These are phyloP conservation scores for Apostasia ramifera DNA, from an alignment of 106 monocot genomes.

Conservation along the genomic window DNA sequence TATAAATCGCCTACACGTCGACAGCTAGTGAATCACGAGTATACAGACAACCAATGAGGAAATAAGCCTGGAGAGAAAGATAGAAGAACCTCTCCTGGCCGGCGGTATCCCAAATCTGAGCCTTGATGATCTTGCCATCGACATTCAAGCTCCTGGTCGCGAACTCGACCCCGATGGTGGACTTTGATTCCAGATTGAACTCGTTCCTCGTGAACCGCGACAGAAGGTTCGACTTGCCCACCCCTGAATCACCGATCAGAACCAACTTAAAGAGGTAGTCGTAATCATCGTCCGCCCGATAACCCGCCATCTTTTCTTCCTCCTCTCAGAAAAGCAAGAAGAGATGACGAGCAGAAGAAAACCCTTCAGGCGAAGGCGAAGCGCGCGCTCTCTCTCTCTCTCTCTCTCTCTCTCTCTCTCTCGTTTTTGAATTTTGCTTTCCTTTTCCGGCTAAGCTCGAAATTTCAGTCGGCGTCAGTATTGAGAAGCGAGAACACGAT, in stretches of 20 bases:
- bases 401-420: no score
- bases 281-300: constrained; percentile 9
- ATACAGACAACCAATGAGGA: no score
- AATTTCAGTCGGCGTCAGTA: no score
- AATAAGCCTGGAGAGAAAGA: not conserved
- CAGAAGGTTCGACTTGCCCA: constrained; percentile 42
- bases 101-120: constrained; percentile 94
- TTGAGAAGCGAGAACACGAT: no score
- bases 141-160: constrained; percentile 56
- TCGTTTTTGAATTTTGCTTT: no score
- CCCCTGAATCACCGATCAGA: constrained; percentile 42
- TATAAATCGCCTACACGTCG: no score
- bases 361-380: not conserved
- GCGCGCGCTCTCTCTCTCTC: not conserved
- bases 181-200: constrained; percentile 82
- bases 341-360: not conserved
- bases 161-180: constrained; percentile 73
- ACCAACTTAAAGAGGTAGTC: constrained; percentile 49
- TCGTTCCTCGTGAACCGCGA: constrained; percentile 65
- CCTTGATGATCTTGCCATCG: constrained; percentile 78
- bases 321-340: not conserved
- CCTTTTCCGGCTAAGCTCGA: no score
- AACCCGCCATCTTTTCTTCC: not conserved
- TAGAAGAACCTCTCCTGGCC: constrained; percentile 68
- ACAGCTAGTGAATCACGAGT: no score